Evolutionary conservation across 257 asterid species (phyloP), one percentile per base, ranked within the genome.

Genomic region (Ocimum tenuiflorum): DNA sequence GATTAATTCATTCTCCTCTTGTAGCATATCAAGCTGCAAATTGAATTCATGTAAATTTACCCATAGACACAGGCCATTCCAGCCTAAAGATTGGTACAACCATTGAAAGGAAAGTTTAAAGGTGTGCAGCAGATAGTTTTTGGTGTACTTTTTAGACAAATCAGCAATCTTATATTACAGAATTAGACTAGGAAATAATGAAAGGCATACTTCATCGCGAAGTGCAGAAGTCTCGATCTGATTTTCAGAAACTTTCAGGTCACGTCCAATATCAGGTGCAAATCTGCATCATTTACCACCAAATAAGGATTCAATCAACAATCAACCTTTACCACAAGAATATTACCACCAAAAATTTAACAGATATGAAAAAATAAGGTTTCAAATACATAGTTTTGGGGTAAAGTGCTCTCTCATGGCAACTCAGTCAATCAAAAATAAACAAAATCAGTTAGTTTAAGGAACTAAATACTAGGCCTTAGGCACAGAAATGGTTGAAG

Each of bases 11-110:
- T 94, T 90, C 78, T 94, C 99, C 75, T 94, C 99, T 78, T 85
- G 96, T 68, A 90, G 77, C 95, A 94, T 90, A 76, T 94, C 99
- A 73, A 94, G 86, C 99, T 94, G 96, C 85, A 90, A 73, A 72
- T 71, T 14, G 48, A 73, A 59, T 64, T 59, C 15, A 63, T 41
- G 75, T 77, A 48, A 65, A 55, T 59, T 55, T 13, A 68, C 62
- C 65, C 42, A 41, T 63, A 19, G 33, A 42, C 29, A 57, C 63
- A 67, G 2, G 45, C 20, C 4, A 10, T 31, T 58, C 54, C 48
- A 56, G 59, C 55, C 52, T 58, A 73, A 73, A 62, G 8, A 54
- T 36, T 14, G 63, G 46, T 39, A 69, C 53, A 45, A 43, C 13
- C 23, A 29, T 3, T 17, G 35, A 42, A 12, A 29, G 7, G 18